Evolutionary conservation across 1,139 yeast genomes (phyloP).

Genomic region (Maudiozyma humilis): DNA sequence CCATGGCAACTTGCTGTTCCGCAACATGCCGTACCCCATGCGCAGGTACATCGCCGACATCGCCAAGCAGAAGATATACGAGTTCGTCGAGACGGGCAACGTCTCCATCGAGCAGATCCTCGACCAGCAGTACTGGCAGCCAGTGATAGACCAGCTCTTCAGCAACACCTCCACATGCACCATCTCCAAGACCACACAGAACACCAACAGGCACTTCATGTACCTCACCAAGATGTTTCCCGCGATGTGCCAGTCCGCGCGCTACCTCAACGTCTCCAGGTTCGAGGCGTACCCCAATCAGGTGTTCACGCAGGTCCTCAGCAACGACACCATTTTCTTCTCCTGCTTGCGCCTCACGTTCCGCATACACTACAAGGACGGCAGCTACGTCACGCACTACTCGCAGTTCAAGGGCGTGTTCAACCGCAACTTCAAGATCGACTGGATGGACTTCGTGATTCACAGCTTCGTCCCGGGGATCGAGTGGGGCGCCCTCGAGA

Average conservation of each 20-base stretch:
- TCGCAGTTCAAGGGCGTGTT: slow-evolving; percentile 56
- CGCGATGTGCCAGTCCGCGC: slow-evolving; percentile 47
- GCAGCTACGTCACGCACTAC: slow-evolving; percentile 51
- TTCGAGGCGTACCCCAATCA: slow-evolving; percentile 56
- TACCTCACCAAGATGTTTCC: slow-evolving; percentile 56
- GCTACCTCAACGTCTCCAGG: slow-evolving; percentile 46
- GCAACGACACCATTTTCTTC: slow-evolving; percentile 57
- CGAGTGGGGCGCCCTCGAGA: slow-evolving; percentile 36
- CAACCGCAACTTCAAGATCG: slow-evolving; percentile 55
- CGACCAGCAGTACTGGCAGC: slow-evolving; percentile 40
- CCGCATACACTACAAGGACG: slow-evolving; percentile 56
- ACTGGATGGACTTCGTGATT: slow-evolving; percentile 59
- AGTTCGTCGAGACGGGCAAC: slow-evolving; percentile 18
- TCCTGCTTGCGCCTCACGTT: slow-evolving; percentile 50
- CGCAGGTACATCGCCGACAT: slow-evolving; percentile 22
- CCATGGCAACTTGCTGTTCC: neutral
- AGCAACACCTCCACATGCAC: slow-evolving; percentile 41
- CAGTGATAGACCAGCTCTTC: slow-evolving; percentile 40
- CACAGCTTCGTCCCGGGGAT: slow-evolving; percentile 39
- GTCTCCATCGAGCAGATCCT: slow-evolving; percentile 24
- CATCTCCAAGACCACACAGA: slow-evolving; percentile 33
- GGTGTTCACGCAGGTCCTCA: slow-evolving; percentile 55
- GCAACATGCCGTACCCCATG: slow-evolving; percentile 1
- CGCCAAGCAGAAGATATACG: slow-evolving; percentile 21
- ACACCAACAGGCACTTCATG: slow-evolving; percentile 50